Evolutionary conservation across 2,329 filamentous ascomycete genomes (phyloP).

Genomic region (Stylonectria norvegica): DNA sequence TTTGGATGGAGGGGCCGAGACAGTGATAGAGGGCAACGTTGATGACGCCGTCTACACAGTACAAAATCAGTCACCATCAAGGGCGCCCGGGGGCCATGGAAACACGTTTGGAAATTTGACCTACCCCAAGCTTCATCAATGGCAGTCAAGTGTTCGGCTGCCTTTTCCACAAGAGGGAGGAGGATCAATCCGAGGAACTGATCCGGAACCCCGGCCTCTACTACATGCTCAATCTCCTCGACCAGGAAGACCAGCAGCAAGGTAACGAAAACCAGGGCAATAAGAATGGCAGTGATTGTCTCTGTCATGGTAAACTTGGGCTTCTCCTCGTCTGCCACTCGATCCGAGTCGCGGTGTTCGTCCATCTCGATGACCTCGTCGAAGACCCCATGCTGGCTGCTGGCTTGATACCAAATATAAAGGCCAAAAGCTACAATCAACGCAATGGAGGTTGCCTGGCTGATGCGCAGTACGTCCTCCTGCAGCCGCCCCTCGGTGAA

Average conservation of each 20-base stretch:
- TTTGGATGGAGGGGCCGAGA: slow-evolving; percentile 70
- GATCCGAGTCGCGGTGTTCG: slow-evolving; percentile 55
- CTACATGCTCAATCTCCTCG: slow-evolving; percentile 55
- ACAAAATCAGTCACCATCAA: rapidly evolving
- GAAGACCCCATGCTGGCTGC: slow-evolving; percentile 61
- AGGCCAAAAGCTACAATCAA: slow-evolving; percentile 57
- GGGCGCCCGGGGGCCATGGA: too few relatives aligned
- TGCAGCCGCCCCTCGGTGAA: slow-evolving; percentile 38
- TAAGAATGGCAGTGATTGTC: slow-evolving; percentile 54
- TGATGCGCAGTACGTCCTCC: slow-evolving; percentile 53
- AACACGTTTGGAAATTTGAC: background rate
- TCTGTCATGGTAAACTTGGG: slow-evolving; percentile 65
- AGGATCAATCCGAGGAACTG: slow-evolving; percentile 55
- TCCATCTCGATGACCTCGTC: slow-evolving; percentile 50
- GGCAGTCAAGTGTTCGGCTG: slow-evolving; percentile 66
- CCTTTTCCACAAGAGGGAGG: slow-evolving; percentile 66
- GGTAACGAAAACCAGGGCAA: slow-evolving; percentile 58
- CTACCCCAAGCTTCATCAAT: slow-evolving; percentile 64
- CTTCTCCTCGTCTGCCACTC: slow-evolving; percentile 53
- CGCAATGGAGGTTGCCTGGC: slow-evolving; percentile 59
- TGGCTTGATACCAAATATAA: slow-evolving; percentile 60
- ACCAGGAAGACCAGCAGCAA: slow-evolving; percentile 67
- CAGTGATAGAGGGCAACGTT: slow-evolving; percentile 71
- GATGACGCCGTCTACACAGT: slow-evolving; percentile 51
- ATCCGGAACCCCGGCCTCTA: slow-evolving; percentile 31